These are phyloP conservation scores for Haplographium delicatum DNA, from an alignment of 495 filamentous ascomycete genomes.

Conservation along the genomic window DNA sequence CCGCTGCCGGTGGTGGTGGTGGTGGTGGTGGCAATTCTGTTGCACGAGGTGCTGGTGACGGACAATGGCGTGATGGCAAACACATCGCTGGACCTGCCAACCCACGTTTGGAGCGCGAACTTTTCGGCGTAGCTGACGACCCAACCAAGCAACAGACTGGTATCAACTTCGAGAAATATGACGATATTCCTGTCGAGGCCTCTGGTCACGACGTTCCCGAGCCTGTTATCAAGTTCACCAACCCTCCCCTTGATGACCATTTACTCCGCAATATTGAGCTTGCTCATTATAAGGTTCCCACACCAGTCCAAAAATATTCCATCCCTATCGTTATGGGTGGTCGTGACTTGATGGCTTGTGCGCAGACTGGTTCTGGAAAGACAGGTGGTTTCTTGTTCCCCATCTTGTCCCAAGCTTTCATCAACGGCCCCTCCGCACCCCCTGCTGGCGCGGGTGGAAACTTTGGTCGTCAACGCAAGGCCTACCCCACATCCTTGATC, in stretches of 20 bases:
- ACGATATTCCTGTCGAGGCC: constrained; percentile 97
- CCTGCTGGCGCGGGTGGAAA: constrained; percentile 59
- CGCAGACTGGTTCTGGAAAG: constrained; percentile 98
- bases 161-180: constrained; percentile 99
- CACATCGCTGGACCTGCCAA: constrained; percentile 87
- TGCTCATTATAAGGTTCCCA: constrained; percentile 89
- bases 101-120: constrained; percentile 84
- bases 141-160: constrained; percentile 91
- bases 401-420: constrained; percentile 92
- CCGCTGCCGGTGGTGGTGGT: constrained; percentile 34
- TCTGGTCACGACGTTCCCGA: constrained; percentile 93
- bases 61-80: constrained; percentile 94
- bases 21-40: constrained; percentile 42
- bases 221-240: constrained; percentile 81
- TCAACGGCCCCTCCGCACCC: constrained; percentile 70
- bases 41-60: constrained; percentile 82
- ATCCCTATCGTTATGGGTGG: constrained; percentile 96
- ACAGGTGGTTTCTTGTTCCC: constrained; percentile 99
- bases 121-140: constrained; percentile 91
- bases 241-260: constrained; percentile 91
- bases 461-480: constrained; percentile 85
- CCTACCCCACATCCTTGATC: constrained; percentile 91
- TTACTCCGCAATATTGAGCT: constrained; percentile 86
- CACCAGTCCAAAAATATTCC: constrained; percentile 96
- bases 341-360: constrained; percentile 97